A percentile compares a stretch with the other conserved stretches of the same genome.
phyloP scores from a whole-genome alignment of 2,329 filamentous ascomycete genomes.

The Grosmannia huntii region DNA sequence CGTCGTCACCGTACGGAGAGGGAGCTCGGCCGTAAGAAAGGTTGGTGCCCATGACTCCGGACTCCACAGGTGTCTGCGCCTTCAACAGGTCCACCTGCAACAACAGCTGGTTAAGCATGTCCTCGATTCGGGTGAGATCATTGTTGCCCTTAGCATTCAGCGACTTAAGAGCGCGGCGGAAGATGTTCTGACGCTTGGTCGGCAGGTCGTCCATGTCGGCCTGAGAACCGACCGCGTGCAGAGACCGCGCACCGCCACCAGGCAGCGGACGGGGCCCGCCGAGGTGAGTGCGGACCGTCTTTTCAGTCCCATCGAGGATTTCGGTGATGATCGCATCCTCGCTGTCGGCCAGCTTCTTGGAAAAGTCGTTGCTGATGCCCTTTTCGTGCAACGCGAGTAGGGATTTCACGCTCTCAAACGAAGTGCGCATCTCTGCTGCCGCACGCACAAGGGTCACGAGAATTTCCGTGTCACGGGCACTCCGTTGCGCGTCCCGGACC shows the following conservation, averaged over 20 bases:
- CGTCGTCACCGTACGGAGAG: constrained; percentile 55
- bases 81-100: constrained; percentile 82
- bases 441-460: constrained; percentile 86
- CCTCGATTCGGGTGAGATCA: constrained; percentile 78
- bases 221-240: constrained; percentile 41
- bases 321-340: constrained; percentile 80
- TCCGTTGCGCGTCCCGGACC: constrained; percentile 90
- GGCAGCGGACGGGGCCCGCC: constrained; percentile 80
- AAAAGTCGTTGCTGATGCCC: constrained; percentile 70
- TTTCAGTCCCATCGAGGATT: constrained; percentile 78
- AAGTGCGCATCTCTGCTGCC: constrained; percentile 92
- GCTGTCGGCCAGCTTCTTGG: constrained; percentile 62
- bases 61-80: constrained; percentile 29
- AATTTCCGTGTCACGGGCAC: constrained; percentile 92
- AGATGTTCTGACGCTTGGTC: constrained; percentile 83
- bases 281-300: constrained; percentile 68
- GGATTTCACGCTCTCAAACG: constrained; percentile 89
- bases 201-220: constrained; percentile 45
- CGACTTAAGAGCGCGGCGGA: constrained; percentile 84
- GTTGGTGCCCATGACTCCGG: constrained; percentile 5
- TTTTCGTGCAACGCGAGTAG: constrained; percentile 84
- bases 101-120: constrained; percentile 83
- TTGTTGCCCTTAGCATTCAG: constrained; percentile 77
- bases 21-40: constrained; percentile 34
- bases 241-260: constrained; percentile 42